Evolutionary conservation across 495 filamentous ascomycete genomes (phyloP).

Genomic region (Echria macrotheca): DNA sequence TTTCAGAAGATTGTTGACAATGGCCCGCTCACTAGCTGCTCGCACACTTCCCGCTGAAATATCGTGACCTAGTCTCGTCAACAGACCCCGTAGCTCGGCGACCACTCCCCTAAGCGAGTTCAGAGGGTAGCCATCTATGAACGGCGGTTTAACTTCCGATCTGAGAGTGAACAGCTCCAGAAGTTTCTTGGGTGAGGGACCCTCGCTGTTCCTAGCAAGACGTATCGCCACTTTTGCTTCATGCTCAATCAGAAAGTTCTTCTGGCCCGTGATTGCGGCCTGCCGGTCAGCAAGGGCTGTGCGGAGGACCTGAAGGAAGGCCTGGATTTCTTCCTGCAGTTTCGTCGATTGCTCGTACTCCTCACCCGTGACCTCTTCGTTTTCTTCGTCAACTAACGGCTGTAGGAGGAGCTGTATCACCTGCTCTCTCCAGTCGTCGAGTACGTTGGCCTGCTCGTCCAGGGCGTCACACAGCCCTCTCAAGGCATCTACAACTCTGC

Average conservation of each 20-base stretch:
- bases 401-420: slow-evolving; percentile 64
- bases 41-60: slow-evolving; percentile 56
- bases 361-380: slow-evolving; percentile 72
- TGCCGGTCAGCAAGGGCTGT: slow-evolving; percentile 73
- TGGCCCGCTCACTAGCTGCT: slow-evolving; percentile 56
- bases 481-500: slow-evolving; percentile 24
- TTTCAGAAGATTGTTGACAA: slow-evolving; percentile 50
- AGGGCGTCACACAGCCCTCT: slow-evolving; percentile 45
- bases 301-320: slow-evolving; percentile 72
- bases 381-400: slow-evolving; percentile 79
- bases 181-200: slow-evolving; percentile 65
- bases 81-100: slow-evolving; percentile 59
- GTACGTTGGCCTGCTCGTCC: slow-evolving; percentile 61
- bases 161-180: slow-evolving; percentile 56
- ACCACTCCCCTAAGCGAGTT: slow-evolving; percentile 66
- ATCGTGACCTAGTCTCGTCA: slow-evolving; percentile 57
- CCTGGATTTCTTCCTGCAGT: slow-evolving; percentile 75
- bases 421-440: slow-evolving; percentile 67
- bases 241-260: slow-evolving; percentile 72
- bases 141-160: slow-evolving; percentile 50
- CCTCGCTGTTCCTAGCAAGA: slow-evolving; percentile 56
- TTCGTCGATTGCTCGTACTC: slow-evolving; percentile 86
- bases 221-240: slow-evolving; percentile 57
- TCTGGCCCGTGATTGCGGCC: slow-evolving; percentile 65
- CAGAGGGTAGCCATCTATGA: slow-evolving; percentile 31